Percentiles rank a stretch among this genome's conserved stretches.
Evolutionary conservation across 2,329 filamentous ascomycete species (phyloP).

Genomic region (Teratosphaeria gauchensis): DNA sequence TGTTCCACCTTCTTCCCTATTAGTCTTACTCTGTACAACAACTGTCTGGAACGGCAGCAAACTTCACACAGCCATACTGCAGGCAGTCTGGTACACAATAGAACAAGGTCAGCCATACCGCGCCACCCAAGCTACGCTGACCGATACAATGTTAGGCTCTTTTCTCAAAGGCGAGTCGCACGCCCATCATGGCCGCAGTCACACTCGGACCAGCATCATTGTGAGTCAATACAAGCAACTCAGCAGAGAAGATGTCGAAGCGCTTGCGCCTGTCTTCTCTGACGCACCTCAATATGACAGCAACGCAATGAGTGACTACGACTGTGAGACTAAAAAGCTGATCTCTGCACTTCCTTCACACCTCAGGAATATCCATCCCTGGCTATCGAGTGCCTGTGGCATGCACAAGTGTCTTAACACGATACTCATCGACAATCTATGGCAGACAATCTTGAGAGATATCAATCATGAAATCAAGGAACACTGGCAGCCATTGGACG

Average conservation of each 20-base stretch:
- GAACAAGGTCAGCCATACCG: neutral
- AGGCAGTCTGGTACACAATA: neutral
- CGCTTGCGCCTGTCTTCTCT: constrained; percentile 11
- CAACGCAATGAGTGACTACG: constrained; percentile 3
- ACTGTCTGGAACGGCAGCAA: neutral
- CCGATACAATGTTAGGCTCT: neutral
- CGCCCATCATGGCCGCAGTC: neutral
- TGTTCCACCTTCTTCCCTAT: neutral
- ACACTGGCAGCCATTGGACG: neutral
- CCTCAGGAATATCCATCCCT: constrained; percentile 9
- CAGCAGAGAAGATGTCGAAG: constrained; percentile 8
- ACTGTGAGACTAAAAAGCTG: constrained; percentile 3
- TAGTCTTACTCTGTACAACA: neutral
- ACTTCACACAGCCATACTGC: neutral
- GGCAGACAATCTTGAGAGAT: neutral
- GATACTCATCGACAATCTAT: constrained; percentile 12
- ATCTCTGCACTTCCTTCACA: constrained; percentile 15
- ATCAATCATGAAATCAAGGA: neutral
- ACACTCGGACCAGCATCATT: neutral
- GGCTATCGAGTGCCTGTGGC: constrained; percentile 11
- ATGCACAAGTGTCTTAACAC: constrained; percentile 14
- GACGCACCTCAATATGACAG: neutral
- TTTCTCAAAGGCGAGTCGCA: neutral
- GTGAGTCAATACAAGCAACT: constrained; percentile 11
- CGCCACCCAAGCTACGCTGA: neutral